These are phyloP conservation scores for Aspergillus hancockii DNA, from an alignment of 495 filamentous ascomycete genomes.

Conservation along the genomic window DNA sequence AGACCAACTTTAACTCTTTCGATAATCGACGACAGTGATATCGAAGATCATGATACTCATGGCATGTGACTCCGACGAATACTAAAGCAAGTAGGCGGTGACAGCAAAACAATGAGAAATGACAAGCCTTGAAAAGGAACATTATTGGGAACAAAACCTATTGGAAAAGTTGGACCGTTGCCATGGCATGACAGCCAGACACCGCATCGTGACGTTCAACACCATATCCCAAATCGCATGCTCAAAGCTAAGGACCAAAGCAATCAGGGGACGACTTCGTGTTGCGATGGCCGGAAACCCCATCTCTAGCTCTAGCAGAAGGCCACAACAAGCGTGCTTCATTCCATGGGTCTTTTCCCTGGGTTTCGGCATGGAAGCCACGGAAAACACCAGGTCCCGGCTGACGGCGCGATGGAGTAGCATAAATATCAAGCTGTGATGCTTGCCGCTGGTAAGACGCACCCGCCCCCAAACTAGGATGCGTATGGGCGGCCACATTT, in stretches of 20 bases:
- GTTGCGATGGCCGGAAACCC: conserved; percentile 19
- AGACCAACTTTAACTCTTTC: background rate
- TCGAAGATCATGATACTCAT: background rate
- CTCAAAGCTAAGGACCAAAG: conserved; percentile 1
- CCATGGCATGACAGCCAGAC: background rate
- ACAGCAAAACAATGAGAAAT: background rate
- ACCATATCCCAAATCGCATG: background rate
- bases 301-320: conserved; percentile 2
- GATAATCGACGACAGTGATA: background rate
- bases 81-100: background rate
- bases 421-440: conserved; percentile 2
- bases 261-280: conserved; percentile 26
- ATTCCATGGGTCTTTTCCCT: conserved; percentile 13
- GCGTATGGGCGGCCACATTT: background rate
- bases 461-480: background rate
- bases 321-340: conserved; percentile 16
- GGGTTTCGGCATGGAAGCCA: background rate
- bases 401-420: conserved; percentile 18
- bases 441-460: background rate
- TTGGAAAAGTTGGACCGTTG: background rate
- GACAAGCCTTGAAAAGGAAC: background rate
- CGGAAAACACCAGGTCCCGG: conserved; percentile 9
- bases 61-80: background rate
- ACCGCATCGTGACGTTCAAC: background rate
- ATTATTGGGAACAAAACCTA: background rate